A percentile compares a stretch with the other conserved stretches of the same genome.
These are phyloP conservation scores for Erysimum cheiranthoides DNA, from an alignment of 345 rosid genomes.

Conservation along the genomic window DNA sequence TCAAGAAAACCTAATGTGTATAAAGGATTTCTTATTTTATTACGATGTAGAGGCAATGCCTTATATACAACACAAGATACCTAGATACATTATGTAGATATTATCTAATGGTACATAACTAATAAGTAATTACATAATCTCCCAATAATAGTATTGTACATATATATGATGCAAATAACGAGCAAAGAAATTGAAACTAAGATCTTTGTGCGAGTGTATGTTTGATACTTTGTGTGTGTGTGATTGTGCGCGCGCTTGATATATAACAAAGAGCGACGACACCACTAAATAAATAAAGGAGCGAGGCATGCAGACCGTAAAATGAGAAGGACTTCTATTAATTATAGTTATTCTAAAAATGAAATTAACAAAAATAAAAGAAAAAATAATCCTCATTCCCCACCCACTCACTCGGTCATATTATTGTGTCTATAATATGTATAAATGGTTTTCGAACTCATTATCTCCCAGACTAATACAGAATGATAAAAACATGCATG, in stretches of 20 bases:
- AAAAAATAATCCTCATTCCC: neutral
- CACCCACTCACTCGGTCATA: slow-evolving; percentile 1
- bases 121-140: no score
- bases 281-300: neutral
- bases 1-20: no score
- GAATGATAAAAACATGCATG: neutral
- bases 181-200: slow-evolving; percentile 3
- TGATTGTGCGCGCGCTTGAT: slow-evolving; percentile 7
- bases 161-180: neutral
- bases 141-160: neutral
- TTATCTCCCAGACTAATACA: neutral
- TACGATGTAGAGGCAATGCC: no score
- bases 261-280: slow-evolving; percentile 29
- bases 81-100: no score
- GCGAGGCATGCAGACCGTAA: slow-evolving; percentile 39
- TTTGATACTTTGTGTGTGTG: neutral
- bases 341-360: neutral
- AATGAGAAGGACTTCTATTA: slow-evolving; percentile 10
- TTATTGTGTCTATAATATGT: neutral
- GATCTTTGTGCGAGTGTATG: slow-evolving; percentile 23
- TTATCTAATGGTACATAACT: no score
- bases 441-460: neutral
- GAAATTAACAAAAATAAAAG: no score
- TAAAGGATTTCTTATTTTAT: no score
- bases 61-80: no score